phyloP scores from a whole-genome alignment of 257 asterid genomes.

The Salvia splendens region DNA sequence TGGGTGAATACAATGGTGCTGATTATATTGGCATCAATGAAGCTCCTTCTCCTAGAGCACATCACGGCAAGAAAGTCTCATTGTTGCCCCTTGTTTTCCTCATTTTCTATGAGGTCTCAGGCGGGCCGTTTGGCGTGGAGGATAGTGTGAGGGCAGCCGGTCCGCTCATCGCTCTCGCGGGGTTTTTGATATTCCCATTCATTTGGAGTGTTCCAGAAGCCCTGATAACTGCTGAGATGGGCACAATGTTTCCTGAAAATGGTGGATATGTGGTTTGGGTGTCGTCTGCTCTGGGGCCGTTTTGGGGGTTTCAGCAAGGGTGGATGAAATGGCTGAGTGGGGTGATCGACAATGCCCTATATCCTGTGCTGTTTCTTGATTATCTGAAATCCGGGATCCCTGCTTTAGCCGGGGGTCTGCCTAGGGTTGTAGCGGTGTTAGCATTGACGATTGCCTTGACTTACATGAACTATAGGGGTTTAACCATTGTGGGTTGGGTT shows the following conservation, averaged over 20 bases:
- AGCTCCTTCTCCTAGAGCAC: conserved; percentile 37
- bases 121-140: conserved; percentile 64
- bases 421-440: conserved; percentile 44
- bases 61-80: conserved; percentile 42
- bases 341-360: no score
- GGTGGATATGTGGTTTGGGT: conserved; percentile 72
- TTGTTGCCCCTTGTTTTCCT: conserved; percentile 52
- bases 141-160: conserved; percentile 60
- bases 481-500: conserved; percentile 63
- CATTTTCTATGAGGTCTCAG: conserved; percentile 59
- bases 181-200: conserved; percentile 51
- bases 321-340: conserved; percentile 76
- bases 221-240: conserved; percentile 63
- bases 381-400: conserved; percentile 59
- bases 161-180: conserved; percentile 57
- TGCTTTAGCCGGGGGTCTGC: conserved; percentile 50
- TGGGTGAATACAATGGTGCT: conserved; percentile 42
- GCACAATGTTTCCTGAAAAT: conserved; percentile 67
- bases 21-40: conserved; percentile 42
- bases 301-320: conserved; percentile 71
- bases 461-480: conserved; percentile 60
- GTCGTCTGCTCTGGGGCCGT: conserved; percentile 59
- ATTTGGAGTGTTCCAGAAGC: conserved; percentile 69
- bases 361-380: conserved; percentile 56
- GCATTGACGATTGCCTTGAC: conserved; percentile 48